Percentiles rank a stretch among this genome's conserved stretches.
These are phyloP conservation scores for Lizanozyma gosingica DNA, from an alignment of 1,139 yeast genomes.

Conservation along the genomic window DNA sequence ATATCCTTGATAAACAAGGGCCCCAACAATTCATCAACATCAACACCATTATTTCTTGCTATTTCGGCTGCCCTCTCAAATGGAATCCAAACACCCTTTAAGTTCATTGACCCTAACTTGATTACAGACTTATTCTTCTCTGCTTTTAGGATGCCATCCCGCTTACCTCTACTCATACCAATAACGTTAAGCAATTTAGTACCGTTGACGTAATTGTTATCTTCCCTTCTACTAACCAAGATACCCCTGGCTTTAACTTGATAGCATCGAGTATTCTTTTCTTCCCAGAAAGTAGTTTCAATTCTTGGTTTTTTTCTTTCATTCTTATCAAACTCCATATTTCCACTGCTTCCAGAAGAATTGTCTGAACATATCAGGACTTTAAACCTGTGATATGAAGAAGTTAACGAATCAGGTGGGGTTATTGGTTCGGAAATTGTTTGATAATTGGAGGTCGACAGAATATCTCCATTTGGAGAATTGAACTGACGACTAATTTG, in stretches of 20 bases:
- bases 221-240: conserved; percentile 43
- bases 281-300: conserved; percentile 42
- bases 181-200: conserved; percentile 48
- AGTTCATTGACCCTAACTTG: conserved; percentile 44
- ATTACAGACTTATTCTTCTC: conserved; percentile 39
- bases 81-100: conserved; percentile 54
- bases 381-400: not conserved
- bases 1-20: conserved; percentile 42
- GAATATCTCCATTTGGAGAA: not conserved
- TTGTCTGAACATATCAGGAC: not conserved
- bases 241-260: conserved; percentile 40
- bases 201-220: conserved; percentile 44
- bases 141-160: conserved; percentile 46
- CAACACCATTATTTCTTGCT: conserved; percentile 41
- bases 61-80: conserved; percentile 43
- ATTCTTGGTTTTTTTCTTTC: conserved; percentile 24
- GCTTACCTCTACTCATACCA: conserved; percentile 48
- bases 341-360: not conserved
- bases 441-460: not conserved
- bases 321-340: not conserved
- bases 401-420: not conserved
- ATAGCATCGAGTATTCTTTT: conserved; percentile 37
- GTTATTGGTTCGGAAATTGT: not conserved
- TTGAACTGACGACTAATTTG: not conserved
- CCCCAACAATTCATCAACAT: conserved; percentile 22